Percentiles rank a stretch among this genome's conserved stretches.
These are phyloP conservation scores for Penicillium cosmopolitanum DNA, from an alignment of 495 filamentous ascomycete genomes.

Conservation along the genomic window DNA sequence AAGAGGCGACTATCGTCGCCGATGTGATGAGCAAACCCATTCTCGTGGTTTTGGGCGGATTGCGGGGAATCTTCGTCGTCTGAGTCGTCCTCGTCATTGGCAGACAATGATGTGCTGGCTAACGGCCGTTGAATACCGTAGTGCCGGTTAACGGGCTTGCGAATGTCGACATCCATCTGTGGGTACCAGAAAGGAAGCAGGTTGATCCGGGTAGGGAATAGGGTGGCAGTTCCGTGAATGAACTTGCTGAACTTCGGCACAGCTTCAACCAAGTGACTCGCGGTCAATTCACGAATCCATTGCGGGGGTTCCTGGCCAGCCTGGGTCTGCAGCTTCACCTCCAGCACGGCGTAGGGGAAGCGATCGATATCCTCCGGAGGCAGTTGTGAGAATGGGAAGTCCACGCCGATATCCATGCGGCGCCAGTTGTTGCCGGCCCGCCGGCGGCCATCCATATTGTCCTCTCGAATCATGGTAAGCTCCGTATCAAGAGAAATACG, in stretches of 20 bases:
- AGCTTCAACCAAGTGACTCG: conserved; percentile 94
- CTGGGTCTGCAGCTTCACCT: conserved; percentile 98
- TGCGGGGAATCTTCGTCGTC: conserved; percentile 58
- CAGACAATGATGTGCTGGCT: conserved; percentile 72
- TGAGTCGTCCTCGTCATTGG: conserved; percentile 71
- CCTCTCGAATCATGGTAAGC: conserved; percentile 90
- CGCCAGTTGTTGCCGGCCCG: conserved; percentile 91
- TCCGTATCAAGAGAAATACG: conserved; percentile 97
- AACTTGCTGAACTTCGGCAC: conserved; percentile 99
- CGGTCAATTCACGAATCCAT: conserved; percentile 91
- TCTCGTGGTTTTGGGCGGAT: conserved; percentile 7
- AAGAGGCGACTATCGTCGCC: conserved; percentile 37
- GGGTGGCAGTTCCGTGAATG: conserved; percentile 87
- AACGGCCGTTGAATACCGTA: conserved; percentile 86
- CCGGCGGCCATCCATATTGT: conserved; percentile 81
- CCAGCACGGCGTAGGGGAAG: conserved; percentile 95
- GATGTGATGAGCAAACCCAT: conserved; percentile 20
- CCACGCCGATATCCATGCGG: conserved; percentile 96
- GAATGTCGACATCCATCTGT: conserved; percentile 97
- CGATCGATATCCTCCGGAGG: conserved; percentile 81
- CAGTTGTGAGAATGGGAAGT: conserved; percentile 90
- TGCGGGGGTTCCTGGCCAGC: conserved; percentile 94
- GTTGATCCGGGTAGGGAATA: conserved; percentile 86
- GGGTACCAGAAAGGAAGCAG: conserved; percentile 97
- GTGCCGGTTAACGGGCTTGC: conserved; percentile 81